These are phyloP conservation scores for Mytilinidion resinicola DNA, from an alignment of 495 filamentous ascomycete genomes.

Conservation along the genomic window DNA sequence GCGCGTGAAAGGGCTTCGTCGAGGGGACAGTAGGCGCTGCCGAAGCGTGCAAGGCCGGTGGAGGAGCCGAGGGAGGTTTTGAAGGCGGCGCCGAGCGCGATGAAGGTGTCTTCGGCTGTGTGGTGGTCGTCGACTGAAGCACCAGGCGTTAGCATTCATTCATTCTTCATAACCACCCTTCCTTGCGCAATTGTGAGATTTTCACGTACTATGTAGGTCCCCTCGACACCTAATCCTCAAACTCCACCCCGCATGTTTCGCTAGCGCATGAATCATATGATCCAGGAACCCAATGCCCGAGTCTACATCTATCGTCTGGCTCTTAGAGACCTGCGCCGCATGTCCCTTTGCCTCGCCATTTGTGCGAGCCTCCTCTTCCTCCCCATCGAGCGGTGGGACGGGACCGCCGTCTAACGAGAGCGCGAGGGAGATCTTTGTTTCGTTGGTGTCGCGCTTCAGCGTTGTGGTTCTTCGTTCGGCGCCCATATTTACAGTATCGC, in stretches of 20 bases:
- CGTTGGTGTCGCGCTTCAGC: slow-evolving; percentile 83
- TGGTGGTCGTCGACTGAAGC: slow-evolving; percentile 96
- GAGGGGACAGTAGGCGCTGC: slow-evolving; percentile 80
- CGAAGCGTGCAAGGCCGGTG: slow-evolving; percentile 80
- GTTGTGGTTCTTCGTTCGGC: slow-evolving; percentile 54
- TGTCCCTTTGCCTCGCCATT: slow-evolving; percentile 52
- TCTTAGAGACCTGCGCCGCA: slow-evolving; percentile 71
- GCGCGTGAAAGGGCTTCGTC: slow-evolving; percentile 93
- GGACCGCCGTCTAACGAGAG: slow-evolving; percentile 86
- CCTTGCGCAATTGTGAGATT: too few species aligned
- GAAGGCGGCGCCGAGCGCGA: slow-evolving; percentile 84
- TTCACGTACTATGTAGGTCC: slow-evolving; percentile 84
- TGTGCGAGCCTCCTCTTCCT: slow-evolving; percentile 32
- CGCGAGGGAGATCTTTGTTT: slow-evolving; percentile 91
- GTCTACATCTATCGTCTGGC: slow-evolving; percentile 79
- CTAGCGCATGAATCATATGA: slow-evolving; percentile 96
- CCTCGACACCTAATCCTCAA: slow-evolving; percentile 73
- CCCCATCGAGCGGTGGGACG: slow-evolving; percentile 47
- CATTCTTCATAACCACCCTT: too few species aligned
- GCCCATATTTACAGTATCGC: too few species aligned
- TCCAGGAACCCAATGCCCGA: slow-evolving; percentile 98
- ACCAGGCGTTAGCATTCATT: too few species aligned
- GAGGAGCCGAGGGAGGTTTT: slow-evolving; percentile 66
- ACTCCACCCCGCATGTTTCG: slow-evolving; percentile 93
- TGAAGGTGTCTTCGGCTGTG: slow-evolving; percentile 91